Evolutionary conservation across 257 asterid species (phyloP).

Genomic region (Coffea eugenioides): DNA sequence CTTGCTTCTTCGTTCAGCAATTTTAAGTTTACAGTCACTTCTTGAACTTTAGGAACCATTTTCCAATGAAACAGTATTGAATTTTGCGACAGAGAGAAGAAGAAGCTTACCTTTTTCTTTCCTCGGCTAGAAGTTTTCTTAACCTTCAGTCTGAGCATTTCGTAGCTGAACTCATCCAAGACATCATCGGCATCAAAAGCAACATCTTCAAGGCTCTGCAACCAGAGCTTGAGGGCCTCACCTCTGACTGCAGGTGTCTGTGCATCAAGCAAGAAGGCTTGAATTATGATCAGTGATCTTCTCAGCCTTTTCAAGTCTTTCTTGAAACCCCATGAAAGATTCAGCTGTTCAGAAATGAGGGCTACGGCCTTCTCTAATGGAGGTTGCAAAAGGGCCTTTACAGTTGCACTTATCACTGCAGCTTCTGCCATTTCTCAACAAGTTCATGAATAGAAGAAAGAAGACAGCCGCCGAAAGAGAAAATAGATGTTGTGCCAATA

Average conservation of each 20-base stretch:
- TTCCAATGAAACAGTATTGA: not conserved
- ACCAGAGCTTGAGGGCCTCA: not conserved
- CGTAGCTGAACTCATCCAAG: not conserved
- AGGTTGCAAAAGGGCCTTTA: not conserved
- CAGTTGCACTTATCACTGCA: not conserved
- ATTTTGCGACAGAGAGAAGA: not conserved
- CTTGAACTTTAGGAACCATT: not conserved
- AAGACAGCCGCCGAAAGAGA: too few species aligned
- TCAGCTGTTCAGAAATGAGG: not conserved
- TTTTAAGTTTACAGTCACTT: not conserved
- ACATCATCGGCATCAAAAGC: constrained; percentile 6
- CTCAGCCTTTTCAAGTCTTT: not conserved
- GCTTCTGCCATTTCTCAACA: not conserved
- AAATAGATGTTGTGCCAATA: too few species aligned
- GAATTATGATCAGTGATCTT: not conserved
- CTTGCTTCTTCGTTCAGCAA: not conserved
- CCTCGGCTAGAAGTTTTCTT: not conserved
- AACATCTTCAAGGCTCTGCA: not conserved
- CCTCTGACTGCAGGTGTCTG: not conserved
- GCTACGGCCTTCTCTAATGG: not conserved
- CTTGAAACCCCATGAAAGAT: not conserved
- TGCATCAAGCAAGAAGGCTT: not conserved
- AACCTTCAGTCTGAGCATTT: not conserved
- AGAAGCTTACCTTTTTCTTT: not conserved
- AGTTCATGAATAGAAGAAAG: too few species aligned